Percentiles rank a stretch among this genome's conserved stretches.
These are phyloP conservation scores for Salix arbutifolia DNA, from an alignment of 345 rosid species.

Conservation along the genomic window DNA sequence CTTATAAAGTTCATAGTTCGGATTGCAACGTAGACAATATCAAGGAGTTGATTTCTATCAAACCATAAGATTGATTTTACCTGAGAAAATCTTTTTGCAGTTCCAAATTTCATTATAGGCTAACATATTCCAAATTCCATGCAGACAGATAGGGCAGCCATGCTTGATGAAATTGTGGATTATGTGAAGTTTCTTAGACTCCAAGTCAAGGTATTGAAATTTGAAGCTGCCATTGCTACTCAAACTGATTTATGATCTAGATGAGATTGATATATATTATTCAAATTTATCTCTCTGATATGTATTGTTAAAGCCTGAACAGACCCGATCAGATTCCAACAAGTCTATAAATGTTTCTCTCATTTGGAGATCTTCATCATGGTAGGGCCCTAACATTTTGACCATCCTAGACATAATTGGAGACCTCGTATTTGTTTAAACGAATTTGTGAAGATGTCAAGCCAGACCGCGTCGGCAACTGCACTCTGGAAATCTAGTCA, in stretches of 20 bases:
- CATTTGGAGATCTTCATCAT: conserved; percentile 14
- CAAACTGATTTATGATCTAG: neutral
- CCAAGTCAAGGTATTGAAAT: conserved; percentile 62
- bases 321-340: neutral
- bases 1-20: neutral
- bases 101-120: neutral
- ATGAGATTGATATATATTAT: neutral
- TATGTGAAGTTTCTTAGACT: conserved; percentile 79
- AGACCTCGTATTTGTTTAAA: conserved; percentile 21
- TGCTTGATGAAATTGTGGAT: conserved; percentile 81
- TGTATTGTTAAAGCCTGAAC: neutral
- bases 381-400: conserved; percentile 37
- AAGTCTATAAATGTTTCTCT: conserved; percentile 1
- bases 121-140: conserved; percentile 7
- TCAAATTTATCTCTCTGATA: neutral
- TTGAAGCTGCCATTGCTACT: neutral
- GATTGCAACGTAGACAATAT: too few relatives aligned
- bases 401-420: conserved; percentile 20
- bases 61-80: neutral
- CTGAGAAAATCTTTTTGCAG: neutral
- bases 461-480: conserved; percentile 21
- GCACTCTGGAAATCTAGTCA: conserved; percentile 3
- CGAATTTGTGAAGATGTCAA: conserved; percentile 29
- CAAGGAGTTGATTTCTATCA: neutral
- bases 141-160: conserved; percentile 76